Evolutionary conservation across 306 rosid species (phyloP).

Genomic region (Vigna hirtella): DNA sequence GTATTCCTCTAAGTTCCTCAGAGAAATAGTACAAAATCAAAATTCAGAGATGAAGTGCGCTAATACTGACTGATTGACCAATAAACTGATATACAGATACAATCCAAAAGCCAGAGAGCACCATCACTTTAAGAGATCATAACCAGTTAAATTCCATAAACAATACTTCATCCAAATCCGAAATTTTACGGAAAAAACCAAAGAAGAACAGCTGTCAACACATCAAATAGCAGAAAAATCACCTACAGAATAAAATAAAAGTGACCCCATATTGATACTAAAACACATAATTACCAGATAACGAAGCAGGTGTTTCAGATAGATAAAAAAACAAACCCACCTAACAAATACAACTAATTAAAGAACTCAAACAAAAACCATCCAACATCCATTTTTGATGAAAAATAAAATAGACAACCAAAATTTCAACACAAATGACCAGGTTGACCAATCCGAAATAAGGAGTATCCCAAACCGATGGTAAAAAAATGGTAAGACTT

Average conservation of each 20-base stretch:
- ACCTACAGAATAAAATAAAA: slow-evolving; percentile 4
- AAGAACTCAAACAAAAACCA: slow-evolving; percentile 23
- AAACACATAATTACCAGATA: not conserved
- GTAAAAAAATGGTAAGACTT: not conserved
- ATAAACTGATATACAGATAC: not conserved
- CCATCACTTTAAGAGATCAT: slow-evolving; percentile 21
- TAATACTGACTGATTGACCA: slow-evolving; percentile 31
- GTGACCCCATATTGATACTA: not conserved
- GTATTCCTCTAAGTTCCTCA: slow-evolving; percentile 1
- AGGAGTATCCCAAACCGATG: not conserved
- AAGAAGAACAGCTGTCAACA: not conserved
- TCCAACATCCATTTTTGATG: not conserved
- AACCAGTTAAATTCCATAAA: slow-evolving; percentile 20
- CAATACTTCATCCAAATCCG: slow-evolving; percentile 37
- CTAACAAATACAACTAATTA: not conserved
- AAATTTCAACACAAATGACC: slow-evolving; percentile 10
- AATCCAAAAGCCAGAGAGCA: not conserved
- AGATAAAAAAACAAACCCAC: slow-evolving; percentile 21
- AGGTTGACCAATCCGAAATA: slow-evolving; percentile 46
- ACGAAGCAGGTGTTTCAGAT: not conserved
- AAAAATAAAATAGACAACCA: not conserved
- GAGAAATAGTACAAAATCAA: slow-evolving; percentile 11
- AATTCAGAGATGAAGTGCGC: slow-evolving; percentile 14
- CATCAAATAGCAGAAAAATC: slow-evolving; percentile 23
- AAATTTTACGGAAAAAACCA: not conserved